Evolutionary conservation across 129 eudicot genomes (phyloP), one percentile per base, ranked within the genome.

Genomic region (Arctium minus): DNA sequence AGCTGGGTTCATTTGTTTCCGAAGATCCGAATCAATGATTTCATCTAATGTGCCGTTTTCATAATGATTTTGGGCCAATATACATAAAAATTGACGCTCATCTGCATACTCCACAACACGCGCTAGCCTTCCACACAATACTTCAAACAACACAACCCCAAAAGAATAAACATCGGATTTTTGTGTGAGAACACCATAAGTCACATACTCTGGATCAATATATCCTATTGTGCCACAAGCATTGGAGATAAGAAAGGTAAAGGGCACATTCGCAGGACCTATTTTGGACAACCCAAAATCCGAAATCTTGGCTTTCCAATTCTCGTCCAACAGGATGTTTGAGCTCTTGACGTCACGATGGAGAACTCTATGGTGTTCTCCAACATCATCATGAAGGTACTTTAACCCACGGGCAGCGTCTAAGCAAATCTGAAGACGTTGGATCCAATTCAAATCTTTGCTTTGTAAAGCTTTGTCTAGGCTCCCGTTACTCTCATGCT

Each of bases 101-200:
- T 77, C 72, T 8, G 17, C 35, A 29, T 62, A 11, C 12, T 18
- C 8, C 2, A 30, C 17, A 10, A 2, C 27, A 38, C 33, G 17
- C 2, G 70, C 82, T 10, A 78, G 53, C 65, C 39, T 78, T 38
- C 82, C 53, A 39, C 74, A 78, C 39, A 78, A 37, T 18, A 78
- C 82, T 78, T 78, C 82, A 78, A 65, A 78, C 64, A 78, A 15
- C 18, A 78, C 74, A 39, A 78, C 74, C 40, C 74, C 82, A 9
- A 78, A 78, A 22, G 82, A 78, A 37, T 65, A 67, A 65, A 78
- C 74, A 29, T 78, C 82, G 40, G 74, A 65, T 29, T 67, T 64
- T 65, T 78, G 74, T 65, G 82, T 22, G 40, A 78, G 82, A 78
- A 27, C 4, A 29, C 70, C 70, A 15, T 39, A 11, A 29, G 0